Conservation (phyloP, 768 basidiomycete species). For the Leccinum incarnatum region DNA sequence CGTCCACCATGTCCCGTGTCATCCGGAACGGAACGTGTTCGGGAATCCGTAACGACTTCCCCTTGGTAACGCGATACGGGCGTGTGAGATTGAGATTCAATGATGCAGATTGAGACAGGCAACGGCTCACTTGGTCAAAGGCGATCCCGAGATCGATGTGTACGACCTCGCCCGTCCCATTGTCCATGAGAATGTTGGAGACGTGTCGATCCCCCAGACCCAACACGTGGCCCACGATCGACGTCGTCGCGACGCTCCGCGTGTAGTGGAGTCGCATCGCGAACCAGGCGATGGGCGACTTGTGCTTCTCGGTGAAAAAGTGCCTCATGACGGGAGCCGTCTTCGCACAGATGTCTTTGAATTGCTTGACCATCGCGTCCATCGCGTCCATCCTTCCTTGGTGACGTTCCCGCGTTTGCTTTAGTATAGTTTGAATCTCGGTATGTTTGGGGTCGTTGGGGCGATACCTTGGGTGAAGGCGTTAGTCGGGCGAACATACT, state of each 20-base stretch:
- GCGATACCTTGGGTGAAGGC: slow-evolving; percentile 52
- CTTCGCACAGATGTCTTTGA: slow-evolving; percentile 36
- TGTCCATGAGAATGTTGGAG: slow-evolving; percentile 90
- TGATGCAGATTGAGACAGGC: background rate
- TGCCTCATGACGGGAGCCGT: slow-evolving; percentile 91
- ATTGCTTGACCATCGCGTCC: slow-evolving; percentile 35
- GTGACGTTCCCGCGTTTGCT: slow-evolving; percentile 32
- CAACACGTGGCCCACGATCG: slow-evolving; percentile 89
- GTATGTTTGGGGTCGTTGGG: slow-evolving; percentile 47
- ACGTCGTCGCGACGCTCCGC: slow-evolving; percentile 89
- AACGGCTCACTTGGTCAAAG: slow-evolving; percentile 80
- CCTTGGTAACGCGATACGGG: slow-evolving; percentile 43
- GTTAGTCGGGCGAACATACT: background rate
- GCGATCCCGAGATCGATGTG: slow-evolving; percentile 97
- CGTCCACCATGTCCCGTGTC: slow-evolving; percentile 92
- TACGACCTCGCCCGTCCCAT: slow-evolving; percentile 77
- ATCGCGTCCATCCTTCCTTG: slow-evolving; percentile 28
- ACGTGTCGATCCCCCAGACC: slow-evolving; percentile 92
- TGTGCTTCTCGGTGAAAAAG: slow-evolving; percentile 89
- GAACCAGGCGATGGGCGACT: slow-evolving; percentile 89
- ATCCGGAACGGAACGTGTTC: slow-evolving; percentile 94
- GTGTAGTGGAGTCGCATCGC: slow-evolving; percentile 85
- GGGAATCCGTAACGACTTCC: slow-evolving; percentile 72
- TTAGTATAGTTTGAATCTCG: slow-evolving; percentile 33
- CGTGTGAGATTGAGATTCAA: background rate